Base-by-base conservation (phyloP, 345 rosid genomes). In the Pistacia integerrima region DNA sequence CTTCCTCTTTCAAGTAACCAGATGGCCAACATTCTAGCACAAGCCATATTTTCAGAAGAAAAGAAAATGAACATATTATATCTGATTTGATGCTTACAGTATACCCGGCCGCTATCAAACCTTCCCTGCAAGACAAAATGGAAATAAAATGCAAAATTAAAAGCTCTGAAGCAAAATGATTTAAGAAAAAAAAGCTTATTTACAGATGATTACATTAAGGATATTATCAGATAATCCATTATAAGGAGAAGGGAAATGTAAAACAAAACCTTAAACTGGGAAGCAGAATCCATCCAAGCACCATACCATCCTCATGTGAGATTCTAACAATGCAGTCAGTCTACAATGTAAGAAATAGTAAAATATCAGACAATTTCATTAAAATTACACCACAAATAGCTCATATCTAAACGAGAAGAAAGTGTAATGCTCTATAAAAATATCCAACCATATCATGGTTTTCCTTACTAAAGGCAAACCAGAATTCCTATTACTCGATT, bases 291-390 rank as follows among this genome's bases (percentile, higher is more conserved):
- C 98, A 96, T 63, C 98, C 97, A 60, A 84, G 84, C 51, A 96
- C 80, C 1, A 76, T 64, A 56, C 97, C 98, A 54, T 88, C 90
- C 69, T 83, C 74, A 11, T 76, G 87, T 54, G 99, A 96, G 75
- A 93, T 91, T 87, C 97, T 91, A 35, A 91, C 99, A 80, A 96
- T 91, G 84, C 99, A 93, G 75, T 93, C 97, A 64, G 94, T 87
- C 99, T 96, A 83, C 78, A 83, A 7, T 52, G 67, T 16, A 38
- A 79, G 48, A 64, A 77, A 30, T 1, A 70, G 20, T 30, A 30
- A 58, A 51, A 30, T 28, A 62, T 83, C 18, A 76, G 66, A 64
- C 56, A 60, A 16, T 64, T 48, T 8, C 30, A 13, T 48, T 51
- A 8, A 28, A 17, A 73, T 61, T 28, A 73, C 35, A 18, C 56